Conservation (phyloP, 108 stramenopile species). For the Cyclotella kingstonii region DNA sequence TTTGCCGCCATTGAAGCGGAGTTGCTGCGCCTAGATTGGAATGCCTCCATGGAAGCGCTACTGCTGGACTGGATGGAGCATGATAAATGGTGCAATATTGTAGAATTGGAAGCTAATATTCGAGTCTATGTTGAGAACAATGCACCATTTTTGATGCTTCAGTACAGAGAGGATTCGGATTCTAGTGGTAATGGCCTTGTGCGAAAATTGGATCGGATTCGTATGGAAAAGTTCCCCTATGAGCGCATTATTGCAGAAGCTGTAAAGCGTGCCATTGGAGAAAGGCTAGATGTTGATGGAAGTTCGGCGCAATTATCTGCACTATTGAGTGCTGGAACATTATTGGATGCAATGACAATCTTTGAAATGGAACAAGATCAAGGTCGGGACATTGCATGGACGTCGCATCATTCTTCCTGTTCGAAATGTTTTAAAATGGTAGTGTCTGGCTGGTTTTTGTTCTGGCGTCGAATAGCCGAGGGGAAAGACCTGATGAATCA, state of each 20-base stretch:
- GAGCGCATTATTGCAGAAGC: background rate
- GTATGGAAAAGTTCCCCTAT: background rate
- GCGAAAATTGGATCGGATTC: background rate
- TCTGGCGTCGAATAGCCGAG: constrained; percentile 13
- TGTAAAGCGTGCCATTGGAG: constrained; percentile 4
- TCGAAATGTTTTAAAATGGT: constrained; percentile 18
- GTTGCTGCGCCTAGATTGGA: constrained; percentile 9
- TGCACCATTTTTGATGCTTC: constrained; percentile 3
- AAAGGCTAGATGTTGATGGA: background rate
- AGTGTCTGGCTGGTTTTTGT: constrained; percentile 28
- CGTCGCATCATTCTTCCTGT: constrained; percentile 17
- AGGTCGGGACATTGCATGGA: constrained; percentile 9
- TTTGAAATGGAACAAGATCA: constrained; percentile 5
- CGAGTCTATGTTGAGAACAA: constrained; percentile 14
- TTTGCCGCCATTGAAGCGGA: constrained; percentile 30
- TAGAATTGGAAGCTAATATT: constrained; percentile 14
- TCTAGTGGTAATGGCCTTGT: background rate
- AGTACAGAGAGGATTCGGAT: background rate
- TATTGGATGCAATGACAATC: constrained; percentile 20
- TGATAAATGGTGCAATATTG: constrained; percentile 10
- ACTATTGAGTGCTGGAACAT: background rate
- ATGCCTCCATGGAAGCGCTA: constrained; percentile 1
- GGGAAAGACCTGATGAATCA: background rate
- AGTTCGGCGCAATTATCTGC: background rate
- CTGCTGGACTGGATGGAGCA: constrained; percentile 5